Base-by-base conservation (phyloP, 768 basidiomycete genomes). In the Sutorius australiensis region DNA sequence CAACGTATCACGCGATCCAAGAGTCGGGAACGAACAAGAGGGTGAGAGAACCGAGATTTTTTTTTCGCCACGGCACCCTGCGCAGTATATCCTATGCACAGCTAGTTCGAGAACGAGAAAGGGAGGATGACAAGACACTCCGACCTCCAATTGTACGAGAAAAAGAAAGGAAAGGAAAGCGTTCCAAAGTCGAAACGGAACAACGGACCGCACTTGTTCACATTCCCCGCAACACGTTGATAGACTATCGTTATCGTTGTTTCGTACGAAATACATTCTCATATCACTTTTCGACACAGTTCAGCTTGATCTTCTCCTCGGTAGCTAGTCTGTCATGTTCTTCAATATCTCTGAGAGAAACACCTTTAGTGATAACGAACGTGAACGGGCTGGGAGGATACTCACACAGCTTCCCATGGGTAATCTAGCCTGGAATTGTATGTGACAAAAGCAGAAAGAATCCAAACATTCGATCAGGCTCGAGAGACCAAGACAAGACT, bases 361-460 rank as follows among this genome's bases (percentile, higher is more conserved):
- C 6, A 7, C 6, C 21, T 37, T 60, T 37, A 52, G 45, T 16
- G 34, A 28, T 34, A 17, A 30, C 28, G 30, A 30, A 54, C 39
- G 14, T 40, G n/a, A 48, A 36, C 40, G 14, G 30, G 36, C 32
- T 28, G n/a, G 16, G 9, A 38, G 38, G 14, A 40, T 17, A 68
- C 87, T 72, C 63, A 87, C 89, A 66, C 75, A 21, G 83, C 80
- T 74, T 91, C 89, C 89, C 89, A 91, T 61, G 89, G 89, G 65
- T 91, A 91, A 64, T 90, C 86, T 56, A 90, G 75, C 89, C 87
- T 89, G 64, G 61, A 54, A 36, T 53, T 34, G 55, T 27, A 61
- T 16, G 33, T 50, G 47, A 27, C 44, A 21, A 48, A 34, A 50
- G 38, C 33, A 46, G 33, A 44, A 53, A 24, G 8, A 0, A 44